Evolutionary conservation across 2,329 filamentous ascomycete species (phyloP).

Genomic region (Waltergamsia citrina): DNA sequence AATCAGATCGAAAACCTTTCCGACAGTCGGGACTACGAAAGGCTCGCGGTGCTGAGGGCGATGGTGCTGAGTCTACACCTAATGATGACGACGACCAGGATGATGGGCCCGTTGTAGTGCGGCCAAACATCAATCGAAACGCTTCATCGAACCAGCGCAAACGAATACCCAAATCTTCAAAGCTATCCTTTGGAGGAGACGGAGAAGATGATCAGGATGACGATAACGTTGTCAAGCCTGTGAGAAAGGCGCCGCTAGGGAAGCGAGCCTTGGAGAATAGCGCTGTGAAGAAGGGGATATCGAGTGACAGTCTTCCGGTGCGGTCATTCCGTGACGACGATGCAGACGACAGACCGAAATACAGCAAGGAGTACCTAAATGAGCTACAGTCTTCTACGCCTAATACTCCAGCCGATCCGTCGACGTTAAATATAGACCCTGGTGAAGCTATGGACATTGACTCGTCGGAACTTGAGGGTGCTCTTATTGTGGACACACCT

Average conservation of each 20-base stretch:
- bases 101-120: slow-evolving; percentile 36
- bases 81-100: slow-evolving; percentile 29
- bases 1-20: slow-evolving; percentile 39
- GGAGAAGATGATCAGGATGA: slow-evolving; percentile 38
- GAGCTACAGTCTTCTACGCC: slow-evolving; percentile 82
- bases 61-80: slow-evolving; percentile 13
- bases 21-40: slow-evolving; percentile 51
- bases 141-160: slow-evolving; percentile 56
- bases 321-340: slow-evolving; percentile 51
- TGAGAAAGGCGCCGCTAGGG: slow-evolving; percentile 58
- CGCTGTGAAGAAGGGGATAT: slow-evolving; percentile 43
- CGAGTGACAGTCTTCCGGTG: slow-evolving; percentile 41
- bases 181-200: slow-evolving; percentile 70
- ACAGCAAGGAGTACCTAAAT: slow-evolving; percentile 78
- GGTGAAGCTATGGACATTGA: slow-evolving; percentile 47
- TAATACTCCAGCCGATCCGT: slow-evolving; percentile 62
- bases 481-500: slow-evolving; percentile 49
- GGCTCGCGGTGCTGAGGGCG: slow-evolving; percentile 38
- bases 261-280: slow-evolving; percentile 59
- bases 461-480: slow-evolving; percentile 51
- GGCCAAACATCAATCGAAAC: slow-evolving; percentile 35
- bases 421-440: slow-evolving; percentile 30
- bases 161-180: slow-evolving; percentile 43
- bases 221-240: slow-evolving; percentile 21
- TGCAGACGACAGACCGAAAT: slow-evolving; percentile 65